A percentile compares a stretch with the other conserved stretches of the same genome.
phyloP scores from a whole-genome alignment of 1,284 basidiomycete genomes.

The Salmacisia buchloeana region DNA sequence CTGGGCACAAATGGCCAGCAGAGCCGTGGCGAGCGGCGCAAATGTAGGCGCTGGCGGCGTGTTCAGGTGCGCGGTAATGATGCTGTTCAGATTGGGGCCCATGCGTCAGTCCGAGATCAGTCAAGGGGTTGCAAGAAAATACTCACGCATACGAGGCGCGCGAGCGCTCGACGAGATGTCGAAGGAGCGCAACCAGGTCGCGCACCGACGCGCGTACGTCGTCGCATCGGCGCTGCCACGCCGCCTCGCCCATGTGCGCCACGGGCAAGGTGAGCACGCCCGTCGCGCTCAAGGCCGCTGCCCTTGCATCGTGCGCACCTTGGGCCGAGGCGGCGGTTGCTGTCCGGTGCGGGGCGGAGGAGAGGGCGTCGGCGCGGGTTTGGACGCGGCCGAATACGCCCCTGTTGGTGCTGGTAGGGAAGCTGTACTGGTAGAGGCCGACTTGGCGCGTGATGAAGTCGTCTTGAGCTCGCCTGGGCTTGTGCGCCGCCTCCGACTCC shows the following conservation, averaged over 20 bases:
- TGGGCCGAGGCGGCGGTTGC: background rate
- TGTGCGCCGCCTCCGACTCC: background rate
- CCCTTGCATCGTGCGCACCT: background rate
- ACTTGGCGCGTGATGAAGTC: background rate
- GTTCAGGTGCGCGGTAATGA: background rate
- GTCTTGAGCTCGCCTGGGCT: background rate
- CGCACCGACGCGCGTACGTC: background rate
- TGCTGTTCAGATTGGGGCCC: background rate
- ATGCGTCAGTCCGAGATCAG: background rate
- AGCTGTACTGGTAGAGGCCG: background rate
- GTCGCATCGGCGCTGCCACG: background rate
- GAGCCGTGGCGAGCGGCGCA: background rate
- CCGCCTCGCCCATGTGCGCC: background rate
- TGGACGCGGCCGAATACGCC: slow-evolving; percentile 5
- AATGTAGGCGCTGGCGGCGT: background rate
- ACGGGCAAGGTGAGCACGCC: background rate
- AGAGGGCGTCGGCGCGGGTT: background rate
- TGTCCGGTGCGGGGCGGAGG: background rate
- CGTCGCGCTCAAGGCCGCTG: background rate
- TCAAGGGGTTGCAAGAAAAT: background rate
- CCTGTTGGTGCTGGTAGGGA: background rate
- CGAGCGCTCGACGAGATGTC: background rate
- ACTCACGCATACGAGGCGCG: background rate
- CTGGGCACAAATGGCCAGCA: slow-evolving; percentile 1
- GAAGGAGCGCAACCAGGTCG: background rate